Evolutionary conservation across 2,329 filamentous ascomycete species (phyloP), one percentile per base, ranked within the genome.

Genomic region (Hypoxylon sp.): DNA sequence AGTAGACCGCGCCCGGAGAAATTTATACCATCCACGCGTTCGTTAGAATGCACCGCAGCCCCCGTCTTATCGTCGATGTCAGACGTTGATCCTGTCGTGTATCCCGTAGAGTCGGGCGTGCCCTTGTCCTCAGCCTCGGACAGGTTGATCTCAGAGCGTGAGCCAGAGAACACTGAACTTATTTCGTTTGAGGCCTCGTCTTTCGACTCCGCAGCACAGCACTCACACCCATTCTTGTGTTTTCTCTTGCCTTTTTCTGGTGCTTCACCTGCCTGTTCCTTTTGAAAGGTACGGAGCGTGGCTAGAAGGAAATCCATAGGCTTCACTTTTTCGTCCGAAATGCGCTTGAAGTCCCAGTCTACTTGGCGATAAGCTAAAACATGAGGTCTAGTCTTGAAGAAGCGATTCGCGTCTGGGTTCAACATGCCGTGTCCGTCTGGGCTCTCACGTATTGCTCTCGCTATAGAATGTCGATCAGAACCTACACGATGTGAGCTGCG

Each of bases 301-400:
- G 61, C 72, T 9, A 80, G 33, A 0, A 68, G 1, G 0, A 75
- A 78, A 0, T 26, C 24, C 24, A 8, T 14, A 3, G 74, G 24
- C 0, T 64, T 54, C 28, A 81, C 38, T 33, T 69, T 64, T 28
- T 68, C 63, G 38, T 81, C 78, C 0, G 78, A 76, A 8, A 82
- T 78, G 4, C 72, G 72, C 6, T 79, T 74, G 6, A 72, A 36
- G 26, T 78, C 68, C 79, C 78, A 82, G 5, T 73, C 68, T 5
- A 77, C 76, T 6, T 72, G 68, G 3, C 71, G 71, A 44, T 73
- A 79, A 0, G 74, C 24, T 4, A 73, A 26, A 4, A 80, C 55
- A n/a, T 70, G 61, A 0, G 80, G 77, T 54, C 78, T 79, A 0
- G 61, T 67, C 24, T 71, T 77, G 71, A 79, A 81, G 30, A 74